Evolutionary conservation across 2,329 filamentous ascomycete species (phyloP), one percentile per base, ranked within the genome.

Genomic region (Parafenestella ontariensis): DNA sequence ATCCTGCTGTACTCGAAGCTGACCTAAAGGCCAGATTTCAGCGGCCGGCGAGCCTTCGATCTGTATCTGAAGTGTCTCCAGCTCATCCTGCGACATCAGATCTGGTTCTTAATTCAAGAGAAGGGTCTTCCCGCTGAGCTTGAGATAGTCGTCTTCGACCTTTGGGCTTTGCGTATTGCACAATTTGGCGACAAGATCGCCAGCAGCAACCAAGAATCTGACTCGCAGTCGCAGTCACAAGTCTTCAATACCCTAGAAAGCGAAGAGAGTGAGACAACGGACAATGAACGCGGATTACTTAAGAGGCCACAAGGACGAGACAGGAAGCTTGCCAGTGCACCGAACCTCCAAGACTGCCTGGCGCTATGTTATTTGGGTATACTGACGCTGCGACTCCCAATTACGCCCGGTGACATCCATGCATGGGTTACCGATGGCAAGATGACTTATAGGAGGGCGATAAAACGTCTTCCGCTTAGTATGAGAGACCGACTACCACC

Each of bases 31-130:
- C 1, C 26, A 83, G 88, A 68, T 80, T 90, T 82, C 65, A 79
- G 73, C 5, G 93, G 93, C 37, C 80, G 85, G 42, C 83, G 86
- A 48, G 94, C 89, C 13, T 86, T 87, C 60, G 86, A 89, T 59
- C 83, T 97, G 21, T 97, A 91, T 72, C 81, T 98, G 31, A 89
- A 96, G 71, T 89, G 87, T 59, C 85, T 96, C 54, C 94, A 98
- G 75, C 80, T 96, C 28, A 83, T 98, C 43, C 79, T 99, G 24
- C 87, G 92, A 72, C 91, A 89, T 69, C 94, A 98, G 78, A 78
- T 91, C 15, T 77, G 85, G 68, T 93, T 89, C 82, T 80, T 98
- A 26, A 79, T 96, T 13, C 78, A 84, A 20, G 79, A 82, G 5
- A 87, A 87, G 70, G 83, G 84, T 0, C 82, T 95, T 43, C 87